phyloP scores from a whole-genome alignment of 2,329 filamentous ascomycete genomes.

The Trichoderma arundinaceum region DNA sequence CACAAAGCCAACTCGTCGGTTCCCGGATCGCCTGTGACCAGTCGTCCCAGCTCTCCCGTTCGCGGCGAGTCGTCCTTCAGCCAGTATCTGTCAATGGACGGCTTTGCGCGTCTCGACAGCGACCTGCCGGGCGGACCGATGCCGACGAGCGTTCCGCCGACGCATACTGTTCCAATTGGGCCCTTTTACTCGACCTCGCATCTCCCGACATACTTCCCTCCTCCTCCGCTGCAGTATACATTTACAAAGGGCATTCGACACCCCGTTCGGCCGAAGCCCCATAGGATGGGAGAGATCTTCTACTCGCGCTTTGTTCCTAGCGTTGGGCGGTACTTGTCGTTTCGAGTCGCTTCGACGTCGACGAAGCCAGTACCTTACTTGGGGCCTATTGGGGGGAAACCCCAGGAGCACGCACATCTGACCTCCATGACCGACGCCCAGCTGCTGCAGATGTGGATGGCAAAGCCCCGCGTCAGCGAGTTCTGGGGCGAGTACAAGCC shows the following conservation, averaged over 20 bases:
- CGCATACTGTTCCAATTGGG: slow-evolving; percentile 56
- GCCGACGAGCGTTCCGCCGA: slow-evolving; percentile 43
- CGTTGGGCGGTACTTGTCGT: slow-evolving; percentile 82
- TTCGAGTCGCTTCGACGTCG: slow-evolving; percentile 79
- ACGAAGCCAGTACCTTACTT: slow-evolving; percentile 66
- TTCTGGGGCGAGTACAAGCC: slow-evolving; percentile 78
- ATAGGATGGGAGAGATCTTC: slow-evolving; percentile 87
- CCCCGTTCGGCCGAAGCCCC: slow-evolving; percentile 84
- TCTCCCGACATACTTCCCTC: slow-evolving; percentile 89
- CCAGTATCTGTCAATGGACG: slow-evolving; percentile 36
- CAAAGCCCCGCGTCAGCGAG: slow-evolving; percentile 78
- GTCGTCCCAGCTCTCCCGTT: slow-evolving; percentile 60
- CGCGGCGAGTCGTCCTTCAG: slow-evolving; percentile 41
- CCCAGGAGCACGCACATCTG: slow-evolving; percentile 50
- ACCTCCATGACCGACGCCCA: slow-evolving; percentile 56
- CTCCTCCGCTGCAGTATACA: slow-evolving; percentile 79
- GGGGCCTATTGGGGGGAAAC: slow-evolving; percentile 59
- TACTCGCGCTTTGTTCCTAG: slow-evolving; percentile 88
- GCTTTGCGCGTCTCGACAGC: slow-evolving; percentile 38
- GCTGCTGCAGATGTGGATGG: slow-evolving; percentile 86
- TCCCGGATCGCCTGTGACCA: slow-evolving; percentile 58
- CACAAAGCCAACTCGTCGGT: slow-evolving; percentile 44
- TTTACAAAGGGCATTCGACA: slow-evolving; percentile 81
- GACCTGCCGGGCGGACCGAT: slow-evolving; percentile 50
- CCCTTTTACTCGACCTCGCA: slow-evolving; percentile 85